Percentiles rank a stretch among this genome's conserved stretches.
These are phyloP conservation scores for Fusarium pseudograminearum DNA, from an alignment of 2,329 filamentous ascomycete species.

Conservation along the genomic window DNA sequence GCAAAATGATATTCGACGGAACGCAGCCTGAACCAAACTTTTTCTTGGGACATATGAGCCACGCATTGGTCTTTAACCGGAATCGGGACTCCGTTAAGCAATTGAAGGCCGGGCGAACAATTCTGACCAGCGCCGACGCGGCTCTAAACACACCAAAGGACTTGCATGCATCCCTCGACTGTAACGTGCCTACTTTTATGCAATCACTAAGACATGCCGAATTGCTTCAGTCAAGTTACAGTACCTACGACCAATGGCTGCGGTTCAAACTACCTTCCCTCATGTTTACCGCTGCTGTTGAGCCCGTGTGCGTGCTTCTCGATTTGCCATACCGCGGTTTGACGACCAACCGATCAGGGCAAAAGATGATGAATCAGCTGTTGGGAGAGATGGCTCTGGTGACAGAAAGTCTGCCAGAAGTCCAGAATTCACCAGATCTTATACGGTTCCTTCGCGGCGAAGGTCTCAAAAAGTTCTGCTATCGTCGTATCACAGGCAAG, in stretches of 20 bases:
- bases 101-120: conserved; percentile 49
- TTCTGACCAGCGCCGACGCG: conserved; percentile 47
- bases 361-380: conserved; percentile 75
- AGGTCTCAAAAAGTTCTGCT: conserved; percentile 70
- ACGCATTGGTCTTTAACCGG: conserved; percentile 59
- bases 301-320: conserved; percentile 83
- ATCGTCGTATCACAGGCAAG: conserved; percentile 53
- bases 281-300: conserved; percentile 79
- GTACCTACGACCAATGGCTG: conserved; percentile 63
- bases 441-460: conserved; percentile 67
- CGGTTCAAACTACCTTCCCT: conserved; percentile 82
- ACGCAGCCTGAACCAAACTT: conserved; percentile 76
- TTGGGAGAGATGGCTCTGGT: conserved; percentile 80
- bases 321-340: conserved; percentile 81
- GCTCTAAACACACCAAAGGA: conserved; percentile 28
- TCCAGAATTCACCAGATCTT: conserved; percentile 70
- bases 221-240: conserved; percentile 41
- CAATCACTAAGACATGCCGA: conserved; percentile 34
- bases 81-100: conserved; percentile 56
- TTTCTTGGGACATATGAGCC: conserved; percentile 73
- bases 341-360: conserved; percentile 73
- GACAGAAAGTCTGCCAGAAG: conserved; percentile 79
- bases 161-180: conserved; percentile 32
- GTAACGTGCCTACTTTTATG: conserved; percentile 40
- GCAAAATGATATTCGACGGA: conserved; percentile 76